Evolutionary conservation across 192 early-diverging fungal species (phyloP).

Genomic region (Radiomyces spectabilis): DNA sequence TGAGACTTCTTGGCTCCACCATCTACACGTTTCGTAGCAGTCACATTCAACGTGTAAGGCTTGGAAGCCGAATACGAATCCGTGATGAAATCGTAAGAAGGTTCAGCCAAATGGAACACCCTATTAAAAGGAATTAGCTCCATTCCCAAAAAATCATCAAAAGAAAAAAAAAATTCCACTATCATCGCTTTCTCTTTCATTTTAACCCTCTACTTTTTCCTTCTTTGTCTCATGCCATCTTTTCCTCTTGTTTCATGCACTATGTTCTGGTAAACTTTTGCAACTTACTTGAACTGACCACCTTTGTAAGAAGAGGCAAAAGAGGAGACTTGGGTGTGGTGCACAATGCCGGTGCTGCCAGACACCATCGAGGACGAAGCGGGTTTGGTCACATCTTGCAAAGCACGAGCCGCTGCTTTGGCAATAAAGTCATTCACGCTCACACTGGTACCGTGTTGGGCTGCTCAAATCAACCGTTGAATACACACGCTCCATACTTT

Average conservation of each 20-base stretch:
- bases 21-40: background rate
- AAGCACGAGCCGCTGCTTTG: conserved; percentile 80
- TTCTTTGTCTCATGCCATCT: too few relatives aligned
- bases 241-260: too few relatives aligned
- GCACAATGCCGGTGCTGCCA: conserved; percentile 3
- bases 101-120: conserved; percentile 78
- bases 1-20: background rate
- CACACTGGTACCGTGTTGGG: conserved; percentile 39
- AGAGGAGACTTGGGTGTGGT: background rate
- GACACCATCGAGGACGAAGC: conserved; percentile 35
- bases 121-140: conserved; percentile 17
- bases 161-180: background rate
- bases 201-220: background rate
- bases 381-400: conserved; percentile 78
- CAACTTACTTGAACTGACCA: conserved; percentile 69
- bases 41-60: conserved; percentile 18
- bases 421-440: conserved; percentile 94
- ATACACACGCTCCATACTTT: background rate
- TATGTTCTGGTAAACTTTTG: background rate
- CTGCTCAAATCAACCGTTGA: too few relatives aligned
- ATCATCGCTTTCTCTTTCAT: background rate
- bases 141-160: background rate
- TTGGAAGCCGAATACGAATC: conserved; percentile 17
- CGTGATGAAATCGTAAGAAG: conserved; percentile 24
- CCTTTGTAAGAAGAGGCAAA: conserved; percentile 63